Evolutionary conservation across 108 stramenopile genomes (phyloP).

Genomic region (Conticribra guillardii): DNA sequence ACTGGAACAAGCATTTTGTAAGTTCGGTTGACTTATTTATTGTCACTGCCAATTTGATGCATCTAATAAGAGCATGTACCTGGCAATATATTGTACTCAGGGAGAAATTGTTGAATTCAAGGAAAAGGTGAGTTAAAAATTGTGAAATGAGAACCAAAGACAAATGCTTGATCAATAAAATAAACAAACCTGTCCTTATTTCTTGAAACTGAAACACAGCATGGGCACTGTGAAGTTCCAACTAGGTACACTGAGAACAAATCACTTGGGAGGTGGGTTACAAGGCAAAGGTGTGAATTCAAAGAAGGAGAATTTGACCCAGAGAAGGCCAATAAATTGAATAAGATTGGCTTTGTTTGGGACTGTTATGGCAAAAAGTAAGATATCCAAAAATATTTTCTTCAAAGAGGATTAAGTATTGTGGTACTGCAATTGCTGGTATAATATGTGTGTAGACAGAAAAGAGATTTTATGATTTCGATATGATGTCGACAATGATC

Average conservation of each 20-base stretch:
- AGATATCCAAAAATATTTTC: too few species aligned
- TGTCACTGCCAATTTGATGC: background rate
- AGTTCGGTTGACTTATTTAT: background rate
- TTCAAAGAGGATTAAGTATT: too few species aligned
- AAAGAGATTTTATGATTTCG: too few species aligned
- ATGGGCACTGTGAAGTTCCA: conserved; percentile 16
- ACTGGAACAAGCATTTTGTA: conserved; percentile 61
- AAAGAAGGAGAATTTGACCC: conserved; percentile 8
- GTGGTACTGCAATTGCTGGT: too few species aligned
- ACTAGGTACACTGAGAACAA: conserved; percentile 12
- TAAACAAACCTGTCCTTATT: too few species aligned
- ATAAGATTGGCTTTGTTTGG: conserved; percentile 17
- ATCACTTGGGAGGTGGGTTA: conserved; percentile 23
- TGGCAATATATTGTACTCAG: background rate
- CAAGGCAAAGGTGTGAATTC: conserved; percentile 25
- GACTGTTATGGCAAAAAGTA: too few species aligned
- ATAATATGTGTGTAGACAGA: too few species aligned
- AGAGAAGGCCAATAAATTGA: conserved; percentile 13
- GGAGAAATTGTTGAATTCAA: conserved; percentile 11
- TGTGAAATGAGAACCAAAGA: too few species aligned
- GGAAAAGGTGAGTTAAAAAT: conserved; percentile 3
- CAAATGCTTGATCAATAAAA: too few species aligned
- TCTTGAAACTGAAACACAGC: too few species aligned
- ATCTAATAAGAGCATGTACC: background rate
- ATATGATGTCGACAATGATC: too few species aligned